phyloP scores from a whole-genome alignment of 1,139 yeast genomes.

The Lodderomyces parapsilosis region DNA sequence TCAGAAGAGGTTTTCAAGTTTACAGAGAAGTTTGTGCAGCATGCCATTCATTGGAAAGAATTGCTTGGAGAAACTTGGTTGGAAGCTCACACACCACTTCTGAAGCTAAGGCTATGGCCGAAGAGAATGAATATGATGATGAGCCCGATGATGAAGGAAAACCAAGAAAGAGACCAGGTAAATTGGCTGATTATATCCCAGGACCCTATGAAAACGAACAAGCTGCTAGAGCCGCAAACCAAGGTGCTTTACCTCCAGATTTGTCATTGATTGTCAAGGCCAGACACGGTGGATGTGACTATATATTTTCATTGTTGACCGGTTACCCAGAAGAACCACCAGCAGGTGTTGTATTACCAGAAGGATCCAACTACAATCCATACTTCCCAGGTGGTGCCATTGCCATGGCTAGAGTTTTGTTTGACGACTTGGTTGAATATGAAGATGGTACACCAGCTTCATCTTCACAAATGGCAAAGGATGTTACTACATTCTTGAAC shows the following conservation, averaged over 20 bases:
- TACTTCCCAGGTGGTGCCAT: constrained; percentile 99
- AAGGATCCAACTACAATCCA: constrained; percentile 97
- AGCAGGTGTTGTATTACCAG: constrained; percentile 91
- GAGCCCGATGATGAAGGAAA: constrained; percentile 99
- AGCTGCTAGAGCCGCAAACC: constrained; percentile 99
- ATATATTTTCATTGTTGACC: constrained; percentile 90
- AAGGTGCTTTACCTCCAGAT: constrained; percentile 99
- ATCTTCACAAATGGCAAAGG: constrained; percentile 99
- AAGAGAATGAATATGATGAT: constrained; percentile 95
- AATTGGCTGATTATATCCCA: constrained; percentile 92
- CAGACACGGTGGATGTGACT: constrained; percentile 97
- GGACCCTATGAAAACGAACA: constrained; percentile 96
- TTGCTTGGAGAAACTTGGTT: constrained; percentile 98
- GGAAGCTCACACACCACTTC: constrained; percentile 92
- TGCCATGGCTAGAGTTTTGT: constrained; percentile 98
- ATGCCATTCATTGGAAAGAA: constrained; percentile 94
- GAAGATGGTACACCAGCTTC: constrained; percentile 99
- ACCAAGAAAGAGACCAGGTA: constrained; percentile 98
- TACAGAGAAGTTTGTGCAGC: constrained; percentile 99
- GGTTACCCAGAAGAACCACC: constrained; percentile 99
- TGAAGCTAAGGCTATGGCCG: constrained; percentile 93
- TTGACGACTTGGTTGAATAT: constrained; percentile 95
- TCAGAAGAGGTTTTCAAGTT: constrained; percentile 99
- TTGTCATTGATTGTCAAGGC: constrained; percentile 96
- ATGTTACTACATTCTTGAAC: constrained; percentile 90